Percentiles rank a stretch among this genome's conserved stretches.
Evolutionary conservation across 2,329 filamentous ascomycete species (phyloP).

Genomic region (Colletotrichum eremochloae): DNA sequence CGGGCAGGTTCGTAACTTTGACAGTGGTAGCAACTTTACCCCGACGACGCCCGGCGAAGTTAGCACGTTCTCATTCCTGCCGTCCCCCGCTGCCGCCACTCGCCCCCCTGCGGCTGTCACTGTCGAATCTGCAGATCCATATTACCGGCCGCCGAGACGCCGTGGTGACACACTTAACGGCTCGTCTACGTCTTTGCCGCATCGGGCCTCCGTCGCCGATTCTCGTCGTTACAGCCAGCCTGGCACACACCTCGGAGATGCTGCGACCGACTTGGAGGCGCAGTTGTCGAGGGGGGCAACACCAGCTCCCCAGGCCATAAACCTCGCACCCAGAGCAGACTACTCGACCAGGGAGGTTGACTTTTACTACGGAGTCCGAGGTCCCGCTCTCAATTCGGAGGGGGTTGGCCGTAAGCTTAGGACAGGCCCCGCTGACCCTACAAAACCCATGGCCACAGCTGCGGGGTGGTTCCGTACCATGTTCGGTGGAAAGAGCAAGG

Average conservation of each 20-base stretch:
- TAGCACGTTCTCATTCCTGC: slow-evolving; percentile 79
- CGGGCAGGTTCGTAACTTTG: slow-evolving; percentile 61
- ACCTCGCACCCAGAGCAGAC: slow-evolving; percentile 76
- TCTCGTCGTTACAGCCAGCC: slow-evolving; percentile 55
- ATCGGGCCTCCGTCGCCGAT: slow-evolving; percentile 50
- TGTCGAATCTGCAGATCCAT: slow-evolving; percentile 77
- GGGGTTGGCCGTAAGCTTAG: slow-evolving; percentile 86
- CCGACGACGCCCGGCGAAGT: slow-evolving; percentile 81
- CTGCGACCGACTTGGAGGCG: slow-evolving; percentile 54
- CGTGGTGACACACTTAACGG: slow-evolving; percentile 72
- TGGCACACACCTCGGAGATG: slow-evolving; percentile 52
- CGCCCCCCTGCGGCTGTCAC: slow-evolving; percentile 57
- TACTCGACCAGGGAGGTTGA: slow-evolving; percentile 96
- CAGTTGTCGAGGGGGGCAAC: slow-evolving; percentile 60
- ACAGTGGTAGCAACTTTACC: slow-evolving; percentile 74
- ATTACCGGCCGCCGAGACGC: slow-evolving; percentile 86
- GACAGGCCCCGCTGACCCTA: slow-evolving; percentile 95
- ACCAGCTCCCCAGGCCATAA: slow-evolving; percentile 56
- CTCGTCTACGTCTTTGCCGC: slow-evolving; percentile 50
- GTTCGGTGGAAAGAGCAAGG: slow-evolving; percentile 88
- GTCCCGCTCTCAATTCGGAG: slow-evolving; percentile 86
- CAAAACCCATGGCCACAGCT: slow-evolving; percentile 88
- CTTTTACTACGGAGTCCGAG: slow-evolving; percentile 94
- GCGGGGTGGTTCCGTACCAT: slow-evolving; percentile 88
- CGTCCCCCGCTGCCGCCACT: slow-evolving; percentile 66